Evolutionary conservation across 2,329 filamentous ascomycete genomes (phyloP).

Genomic region (Cladosporium sp.): DNA sequence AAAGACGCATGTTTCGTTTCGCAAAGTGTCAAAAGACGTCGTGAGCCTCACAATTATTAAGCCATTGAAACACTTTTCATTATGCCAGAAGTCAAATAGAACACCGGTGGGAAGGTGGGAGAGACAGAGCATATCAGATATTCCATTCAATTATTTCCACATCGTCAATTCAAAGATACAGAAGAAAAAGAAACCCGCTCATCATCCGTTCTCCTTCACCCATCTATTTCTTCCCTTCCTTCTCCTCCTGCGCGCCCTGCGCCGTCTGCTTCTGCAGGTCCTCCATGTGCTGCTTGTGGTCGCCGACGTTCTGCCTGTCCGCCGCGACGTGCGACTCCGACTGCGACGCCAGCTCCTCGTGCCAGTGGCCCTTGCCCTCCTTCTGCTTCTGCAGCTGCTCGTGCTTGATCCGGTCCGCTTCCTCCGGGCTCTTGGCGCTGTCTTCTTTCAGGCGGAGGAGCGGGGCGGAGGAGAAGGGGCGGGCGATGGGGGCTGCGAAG

Average conservation of each 20-base stretch:
- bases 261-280: slow-evolving; percentile 40
- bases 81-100: no score
- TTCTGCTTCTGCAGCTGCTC: slow-evolving; percentile 40
- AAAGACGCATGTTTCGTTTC: no score
- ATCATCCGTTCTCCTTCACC: no score
- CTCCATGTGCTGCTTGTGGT: slow-evolving; percentile 38
- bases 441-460: slow-evolving; percentile 36
- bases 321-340: slow-evolving; percentile 38
- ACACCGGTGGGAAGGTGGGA: no score
- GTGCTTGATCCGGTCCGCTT: slow-evolving; percentile 39
- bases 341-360: slow-evolving; percentile 37
- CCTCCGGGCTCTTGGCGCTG: slow-evolving; percentile 23
- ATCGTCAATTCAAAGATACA: no score
- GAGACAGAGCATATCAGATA: no score
- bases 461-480: slow-evolving; percentile 28
- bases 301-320: slow-evolving; percentile 36
- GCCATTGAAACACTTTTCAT: no score
- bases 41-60: no score
- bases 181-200: no score
- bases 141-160: no score
- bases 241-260: slow-evolving; percentile 35
- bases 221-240: slow-evolving; percentile 7
- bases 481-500: background rate
- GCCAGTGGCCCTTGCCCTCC: slow-evolving; percentile 37
- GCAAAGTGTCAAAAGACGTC: no score